Evolutionary conservation across 768 basidiomycete species (phyloP), one percentile per base, ranked within the genome.

Genomic region (Stropharia rugosoannulata): DNA sequence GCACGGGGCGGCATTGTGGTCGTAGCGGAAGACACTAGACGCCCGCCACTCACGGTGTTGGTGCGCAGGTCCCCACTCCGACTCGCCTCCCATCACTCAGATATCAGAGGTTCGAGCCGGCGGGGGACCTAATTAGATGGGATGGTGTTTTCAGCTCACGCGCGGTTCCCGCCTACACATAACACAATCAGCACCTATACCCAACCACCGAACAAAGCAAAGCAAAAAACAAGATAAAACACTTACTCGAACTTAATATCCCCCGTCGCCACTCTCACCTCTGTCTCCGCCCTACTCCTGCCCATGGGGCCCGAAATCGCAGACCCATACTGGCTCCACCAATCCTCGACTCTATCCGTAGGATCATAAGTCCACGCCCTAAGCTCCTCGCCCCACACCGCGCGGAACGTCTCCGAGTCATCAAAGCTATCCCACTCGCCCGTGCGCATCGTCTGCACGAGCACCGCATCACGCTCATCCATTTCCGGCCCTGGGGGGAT

Each of bases 281-380:
- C 50, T 39, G 41, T 51, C 5, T 39, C 39, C 40, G 50, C 39
- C 9, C 39, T 22, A 18, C 40, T 27, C 39, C 50, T 18, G 11
- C 27, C 46, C 7, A 13, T 16, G 5, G 22, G 50, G 45, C 36
- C 46, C 52, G 51, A 29, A 35, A 59, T 62, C 39, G 56, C 27
- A 6, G 61, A 38, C 4, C 74, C 75, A 71, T 74, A 78, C 59
- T 78, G 80, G 10, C 79, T 73, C 84, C 83, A 87, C 84, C 84
- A 87, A 62, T 85, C 82, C 44, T 83, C 84, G 18, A 80, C 85
- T 41, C 76, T 70, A 46, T 87, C 84, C 46, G 72, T 75, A 5
- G 83, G 76, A 58, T 83, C 78, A 60, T 84, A 80, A 22, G 70
- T 66, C 55, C 79, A 82, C 58, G 84, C 59, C 32, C 73, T 74